These are phyloP conservation scores for Ambrosia hybrid DNA, from an alignment of 140 eudicot genomes.

Conservation along the genomic window DNA sequence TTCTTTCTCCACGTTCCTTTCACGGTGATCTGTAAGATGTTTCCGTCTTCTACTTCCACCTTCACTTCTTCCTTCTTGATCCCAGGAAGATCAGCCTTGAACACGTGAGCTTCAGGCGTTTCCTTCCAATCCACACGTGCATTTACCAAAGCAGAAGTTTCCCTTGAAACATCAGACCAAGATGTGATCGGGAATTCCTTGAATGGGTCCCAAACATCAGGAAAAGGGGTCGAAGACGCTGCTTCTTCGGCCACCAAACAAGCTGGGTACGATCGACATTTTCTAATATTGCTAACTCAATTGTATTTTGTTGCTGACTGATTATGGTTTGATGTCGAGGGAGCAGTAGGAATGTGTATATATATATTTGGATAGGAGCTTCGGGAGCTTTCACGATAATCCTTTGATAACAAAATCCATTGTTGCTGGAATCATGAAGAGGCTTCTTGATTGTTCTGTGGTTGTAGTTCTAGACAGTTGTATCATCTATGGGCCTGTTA, in stretches of 20 bases:
- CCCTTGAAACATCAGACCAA: slow-evolving; percentile 13
- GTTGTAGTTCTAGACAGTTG: not conserved
- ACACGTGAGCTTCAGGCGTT: slow-evolving; percentile 42
- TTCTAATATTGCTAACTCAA: not conserved
- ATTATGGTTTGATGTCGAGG: not conserved
- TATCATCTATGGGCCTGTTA: not conserved
- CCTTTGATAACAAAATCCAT: not conserved
- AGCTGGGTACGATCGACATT: slow-evolving; percentile 38
- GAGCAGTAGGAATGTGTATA: not conserved
- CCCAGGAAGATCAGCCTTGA: slow-evolving; percentile 43
- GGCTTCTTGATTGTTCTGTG: not conserved
- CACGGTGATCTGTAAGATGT: slow-evolving; percentile 30
- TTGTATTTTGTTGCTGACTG: not conserved
- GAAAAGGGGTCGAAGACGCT: slow-evolving; percentile 29
- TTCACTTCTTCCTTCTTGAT: slow-evolving; percentile 38
- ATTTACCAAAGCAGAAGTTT: slow-evolving; percentile 33
- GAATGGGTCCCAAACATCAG: slow-evolving; percentile 33
- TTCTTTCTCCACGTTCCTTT: slow-evolving; percentile 41
- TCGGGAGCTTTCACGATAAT: not conserved
- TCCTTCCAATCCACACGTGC: slow-evolving; percentile 44
- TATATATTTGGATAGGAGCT: not conserved
- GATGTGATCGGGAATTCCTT: slow-evolving; percentile 17
- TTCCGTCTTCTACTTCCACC: slow-evolving; percentile 34
- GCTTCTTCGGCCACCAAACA: slow-evolving; percentile 37
- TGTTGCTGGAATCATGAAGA: not conserved